These are phyloP conservation scores for Termitomyces sp. DNA, from an alignment of 768 basidiomycete species.

Conservation along the genomic window DNA sequence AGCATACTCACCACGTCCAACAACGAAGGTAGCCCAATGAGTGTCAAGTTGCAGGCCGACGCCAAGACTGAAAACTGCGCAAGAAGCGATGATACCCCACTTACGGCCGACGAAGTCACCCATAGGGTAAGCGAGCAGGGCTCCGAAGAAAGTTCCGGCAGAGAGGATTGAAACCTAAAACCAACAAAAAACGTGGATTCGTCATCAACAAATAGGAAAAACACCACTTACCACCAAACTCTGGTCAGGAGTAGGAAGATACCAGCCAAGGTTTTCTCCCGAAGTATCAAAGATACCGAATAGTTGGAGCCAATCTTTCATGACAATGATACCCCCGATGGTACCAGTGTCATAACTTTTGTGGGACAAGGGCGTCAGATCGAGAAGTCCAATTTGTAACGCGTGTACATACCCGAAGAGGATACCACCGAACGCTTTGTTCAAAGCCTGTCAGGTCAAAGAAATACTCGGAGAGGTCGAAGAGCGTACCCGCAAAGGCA, in stretches of 20 bases:
- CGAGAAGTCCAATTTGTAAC: background rate
- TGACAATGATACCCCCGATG: slow-evolving; percentile 74
- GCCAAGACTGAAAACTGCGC: slow-evolving; percentile 61
- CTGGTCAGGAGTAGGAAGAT: slow-evolving; percentile 40
- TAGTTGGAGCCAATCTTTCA: slow-evolving; percentile 53
- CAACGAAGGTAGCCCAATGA: slow-evolving; percentile 24
- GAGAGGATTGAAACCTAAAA: slow-evolving; percentile 61
- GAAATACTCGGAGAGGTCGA: background rate
- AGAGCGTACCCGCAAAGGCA: slow-evolving; percentile 36
- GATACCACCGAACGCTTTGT: slow-evolving; percentile 44
- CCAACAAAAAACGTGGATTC: background rate
- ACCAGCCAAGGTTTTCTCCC: slow-evolving; percentile 29
- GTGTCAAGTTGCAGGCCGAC: slow-evolving; percentile 55
- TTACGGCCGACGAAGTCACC: slow-evolving; percentile 53
- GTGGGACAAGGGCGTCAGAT: slow-evolving; percentile 30
- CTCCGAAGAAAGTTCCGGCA: slow-evolving; percentile 86
- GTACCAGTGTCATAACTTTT: slow-evolving; percentile 77
- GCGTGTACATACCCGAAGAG: slow-evolving; percentile 34
- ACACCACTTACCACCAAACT: slow-evolving; percentile 33
- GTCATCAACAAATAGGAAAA: background rate
- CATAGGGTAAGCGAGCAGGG: slow-evolving; percentile 43
- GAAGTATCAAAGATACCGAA: slow-evolving; percentile 38
- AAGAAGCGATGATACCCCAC: slow-evolving; percentile 60
- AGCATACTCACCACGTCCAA: slow-evolving; percentile 24
- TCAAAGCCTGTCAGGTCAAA: background rate